Evolutionary conservation across 2,329 filamentous ascomycete species (phyloP).

Genomic region (Leptodontidium sp.): DNA sequence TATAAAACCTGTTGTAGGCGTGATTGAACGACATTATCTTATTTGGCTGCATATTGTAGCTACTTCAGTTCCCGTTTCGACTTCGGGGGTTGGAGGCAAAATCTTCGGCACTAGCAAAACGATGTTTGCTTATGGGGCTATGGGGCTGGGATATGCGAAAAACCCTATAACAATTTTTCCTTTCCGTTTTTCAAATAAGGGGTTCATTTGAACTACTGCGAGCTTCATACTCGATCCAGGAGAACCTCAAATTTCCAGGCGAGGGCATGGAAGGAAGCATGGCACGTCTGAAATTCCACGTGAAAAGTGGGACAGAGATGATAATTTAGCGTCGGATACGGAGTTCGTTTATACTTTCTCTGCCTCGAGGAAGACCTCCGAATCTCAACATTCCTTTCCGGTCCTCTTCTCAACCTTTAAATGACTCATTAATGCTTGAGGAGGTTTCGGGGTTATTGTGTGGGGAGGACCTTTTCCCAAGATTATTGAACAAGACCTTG

Average conservation of each 20-base stretch:
- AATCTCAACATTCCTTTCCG: not conserved
- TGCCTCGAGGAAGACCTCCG: not conserved
- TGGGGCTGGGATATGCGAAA: not conserved
- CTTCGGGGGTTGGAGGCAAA: not conserved
- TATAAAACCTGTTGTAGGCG: not conserved
- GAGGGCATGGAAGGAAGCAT: too few species aligned
- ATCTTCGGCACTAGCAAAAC: not conserved
- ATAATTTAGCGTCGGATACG: slow-evolving; percentile 1
- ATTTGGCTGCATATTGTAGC: not conserved
- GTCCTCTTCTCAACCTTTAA: not conserved
- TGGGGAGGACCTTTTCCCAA: not conserved
- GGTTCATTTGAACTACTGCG: too few species aligned
- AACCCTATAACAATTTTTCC: too few species aligned
- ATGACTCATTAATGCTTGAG: not conserved
- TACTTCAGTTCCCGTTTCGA: not conserved
- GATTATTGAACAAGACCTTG: too few species aligned
- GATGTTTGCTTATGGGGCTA: not conserved
- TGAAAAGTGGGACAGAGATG: not conserved
- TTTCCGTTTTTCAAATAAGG: too few species aligned
- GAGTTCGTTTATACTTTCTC: not conserved
- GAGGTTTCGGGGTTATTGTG: too few species aligned
- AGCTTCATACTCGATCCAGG: too few species aligned
- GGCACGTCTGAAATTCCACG: too few species aligned
- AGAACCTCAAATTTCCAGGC: too few species aligned
- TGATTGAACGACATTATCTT: not conserved